Evolutionary conservation across 2,329 filamentous ascomycete genomes (phyloP).

Genomic region (Sarocladium brachiariae): DNA sequence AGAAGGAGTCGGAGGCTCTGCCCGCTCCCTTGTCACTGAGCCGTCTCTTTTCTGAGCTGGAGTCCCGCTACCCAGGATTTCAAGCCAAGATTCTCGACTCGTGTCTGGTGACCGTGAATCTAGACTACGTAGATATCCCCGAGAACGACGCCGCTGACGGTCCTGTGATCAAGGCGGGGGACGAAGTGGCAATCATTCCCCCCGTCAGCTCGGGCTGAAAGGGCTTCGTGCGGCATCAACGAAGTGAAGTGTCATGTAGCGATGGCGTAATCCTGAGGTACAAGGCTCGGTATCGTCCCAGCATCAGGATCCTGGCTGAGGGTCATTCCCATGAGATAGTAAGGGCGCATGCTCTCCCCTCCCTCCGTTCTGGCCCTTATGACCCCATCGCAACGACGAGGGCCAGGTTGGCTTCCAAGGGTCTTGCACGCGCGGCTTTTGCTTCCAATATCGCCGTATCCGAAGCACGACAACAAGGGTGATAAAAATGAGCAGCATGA

Average conservation of each 20-base stretch:
- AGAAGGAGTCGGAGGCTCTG: conserved; percentile 58
- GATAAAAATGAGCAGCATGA: conserved; percentile 19
- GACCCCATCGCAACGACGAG: conserved; percentile 9
- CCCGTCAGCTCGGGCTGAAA: conserved; percentile 76
- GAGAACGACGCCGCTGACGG: conserved; percentile 33
- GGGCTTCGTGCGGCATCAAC: background rate
- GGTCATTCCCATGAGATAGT: background rate
- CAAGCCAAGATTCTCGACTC: conserved; percentile 60
- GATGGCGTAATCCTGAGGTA: background rate
- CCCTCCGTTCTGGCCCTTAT: background rate
- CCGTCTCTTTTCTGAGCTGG: conserved; percentile 60
- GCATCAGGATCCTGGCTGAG: background rate
- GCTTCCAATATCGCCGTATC: conserved; percentile 15
- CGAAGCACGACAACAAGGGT: conserved; percentile 17
- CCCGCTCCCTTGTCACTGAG: conserved; percentile 57
- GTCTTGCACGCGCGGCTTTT: conserved; percentile 17
- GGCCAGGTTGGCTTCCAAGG: conserved; percentile 14
- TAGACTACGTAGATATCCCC: conserved; percentile 70
- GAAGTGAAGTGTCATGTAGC: background rate
- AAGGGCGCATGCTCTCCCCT: conserved; percentile 3
- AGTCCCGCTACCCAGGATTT: conserved; percentile 65
- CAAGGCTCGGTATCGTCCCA: background rate
- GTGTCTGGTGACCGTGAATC: conserved; percentile 71
- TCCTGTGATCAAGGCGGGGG: conserved; percentile 57
- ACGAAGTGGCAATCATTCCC: conserved; percentile 83